phyloP scores from a whole-genome alignment of 805 yeast species.

The Scheffersomyces amazonensis region DNA sequence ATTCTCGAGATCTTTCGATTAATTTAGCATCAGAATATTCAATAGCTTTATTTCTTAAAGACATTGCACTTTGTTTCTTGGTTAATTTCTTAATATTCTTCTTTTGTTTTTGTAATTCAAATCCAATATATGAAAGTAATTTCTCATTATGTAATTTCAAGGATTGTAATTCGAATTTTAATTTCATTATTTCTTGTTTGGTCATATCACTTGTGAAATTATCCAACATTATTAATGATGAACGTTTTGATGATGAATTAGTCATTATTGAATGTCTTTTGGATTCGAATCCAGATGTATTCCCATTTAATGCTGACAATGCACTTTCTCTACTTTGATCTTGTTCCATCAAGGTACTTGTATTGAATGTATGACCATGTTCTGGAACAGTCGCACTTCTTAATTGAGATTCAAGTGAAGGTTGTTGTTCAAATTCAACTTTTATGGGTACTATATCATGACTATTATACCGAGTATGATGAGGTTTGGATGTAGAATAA shows the following conservation, averaged over 20 bases:
- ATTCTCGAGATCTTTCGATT: slow-evolving; percentile 46
- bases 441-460: slow-evolving; percentile 41
- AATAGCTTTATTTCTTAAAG: slow-evolving; percentile 12
- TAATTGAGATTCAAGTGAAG: slow-evolving; percentile 4
- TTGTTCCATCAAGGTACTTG: not conserved
- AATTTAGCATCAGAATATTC: slow-evolving; percentile 55
- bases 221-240: slow-evolving; percentile 24
- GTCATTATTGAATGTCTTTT: slow-evolving; percentile 13
- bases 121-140: slow-evolving; percentile 55
- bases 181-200: slow-evolving; percentile 48
- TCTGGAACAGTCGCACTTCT: slow-evolving; percentile 30
- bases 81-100: slow-evolving; percentile 38
- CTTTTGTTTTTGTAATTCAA: slow-evolving; percentile 49
- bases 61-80: slow-evolving; percentile 29
- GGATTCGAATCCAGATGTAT: slow-evolving; percentile 2
- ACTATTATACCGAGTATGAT: slow-evolving; percentile 39
- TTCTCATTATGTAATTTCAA: slow-evolving; percentile 55
- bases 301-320: slow-evolving; percentile 29
- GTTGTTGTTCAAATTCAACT: slow-evolving; percentile 38
- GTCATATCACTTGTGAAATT: slow-evolving; percentile 22
- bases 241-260: slow-evolving; percentile 28
- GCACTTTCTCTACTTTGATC: slow-evolving; percentile 18
- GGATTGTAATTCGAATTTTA: slow-evolving; percentile 53
- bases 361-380: not conserved
- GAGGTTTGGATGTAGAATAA: slow-evolving; percentile 27